Evolutionary conservation across 202 grass and related monocot genomes (phyloP).

Genomic region (Digitaria exilis): DNA sequence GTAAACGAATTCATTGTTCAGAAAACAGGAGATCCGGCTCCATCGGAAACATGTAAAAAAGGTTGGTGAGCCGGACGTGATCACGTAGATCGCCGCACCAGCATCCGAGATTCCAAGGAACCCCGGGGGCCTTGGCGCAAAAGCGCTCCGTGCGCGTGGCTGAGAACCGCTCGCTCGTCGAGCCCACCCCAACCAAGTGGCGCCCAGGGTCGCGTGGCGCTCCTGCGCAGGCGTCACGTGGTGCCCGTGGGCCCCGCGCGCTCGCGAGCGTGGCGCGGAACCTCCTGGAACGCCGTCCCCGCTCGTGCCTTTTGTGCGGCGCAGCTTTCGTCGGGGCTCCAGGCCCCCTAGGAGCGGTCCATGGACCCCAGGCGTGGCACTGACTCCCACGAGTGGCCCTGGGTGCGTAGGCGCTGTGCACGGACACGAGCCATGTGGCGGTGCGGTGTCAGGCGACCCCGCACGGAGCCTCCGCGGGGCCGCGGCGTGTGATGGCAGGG

Average conservation of each 20-base stretch:
- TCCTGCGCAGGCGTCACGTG: slow-evolving; percentile 33
- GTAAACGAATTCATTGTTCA: too few relatives aligned
- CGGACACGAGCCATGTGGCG: slow-evolving; percentile 34
- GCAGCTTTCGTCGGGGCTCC: slow-evolving; percentile 20
- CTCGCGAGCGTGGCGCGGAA: slow-evolving; percentile 23
- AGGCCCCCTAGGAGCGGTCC: slow-evolving; percentile 30
- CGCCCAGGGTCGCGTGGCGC: slow-evolving; percentile 28
- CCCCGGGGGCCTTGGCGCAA: background rate
- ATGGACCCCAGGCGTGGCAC: slow-evolving; percentile 4
- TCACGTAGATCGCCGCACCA: background rate
- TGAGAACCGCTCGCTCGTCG: background rate
- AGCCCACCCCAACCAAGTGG: background rate
- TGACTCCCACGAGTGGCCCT: background rate
- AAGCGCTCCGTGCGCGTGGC: background rate
- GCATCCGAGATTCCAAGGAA: background rate
- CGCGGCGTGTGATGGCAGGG: slow-evolving; percentile 2
- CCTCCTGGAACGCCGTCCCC: slow-evolving; percentile 37
- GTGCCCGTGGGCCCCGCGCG: background rate
- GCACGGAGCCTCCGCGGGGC: too few relatives aligned
- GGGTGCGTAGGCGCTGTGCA: background rate
- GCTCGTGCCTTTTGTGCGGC: too few relatives aligned
- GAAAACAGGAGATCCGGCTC: too few relatives aligned
- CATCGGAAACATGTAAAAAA: background rate
- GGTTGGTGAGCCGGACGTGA: background rate
- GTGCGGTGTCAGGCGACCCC: background rate